phyloP scores from a whole-genome alignment of 176 grass and related monocot species.

The Eleusine coracana region DNA sequence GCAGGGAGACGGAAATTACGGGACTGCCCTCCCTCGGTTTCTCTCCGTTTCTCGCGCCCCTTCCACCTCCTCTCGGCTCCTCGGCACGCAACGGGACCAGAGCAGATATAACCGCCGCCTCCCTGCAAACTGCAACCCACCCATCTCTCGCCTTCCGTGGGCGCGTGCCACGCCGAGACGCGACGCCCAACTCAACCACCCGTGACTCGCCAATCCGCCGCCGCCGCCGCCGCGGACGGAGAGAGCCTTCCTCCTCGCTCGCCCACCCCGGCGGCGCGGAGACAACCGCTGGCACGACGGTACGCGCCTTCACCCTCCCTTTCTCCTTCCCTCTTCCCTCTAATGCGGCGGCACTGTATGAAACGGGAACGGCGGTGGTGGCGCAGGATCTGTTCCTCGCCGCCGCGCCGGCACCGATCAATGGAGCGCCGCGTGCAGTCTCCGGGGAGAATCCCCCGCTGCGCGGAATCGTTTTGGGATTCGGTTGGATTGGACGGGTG shows the following conservation, averaged over 20 bases:
- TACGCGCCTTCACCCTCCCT: not conserved
- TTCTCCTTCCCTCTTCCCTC: too few species aligned
- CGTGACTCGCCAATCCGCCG: not conserved
- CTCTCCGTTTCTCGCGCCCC: not conserved
- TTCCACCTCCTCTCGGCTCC: not conserved
- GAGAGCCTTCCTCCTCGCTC: not conserved
- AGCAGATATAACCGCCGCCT: constrained; percentile 14
- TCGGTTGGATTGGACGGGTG: not conserved
- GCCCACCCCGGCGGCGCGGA: not conserved
- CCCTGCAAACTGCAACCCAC: not conserved
- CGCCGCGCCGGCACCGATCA: not conserved
- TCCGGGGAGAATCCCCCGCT: not conserved
- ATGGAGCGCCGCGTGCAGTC: not conserved
- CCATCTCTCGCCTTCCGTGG: too few species aligned
- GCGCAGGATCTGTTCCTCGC: not conserved
- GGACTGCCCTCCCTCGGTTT: not conserved
- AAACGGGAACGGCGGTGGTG: not conserved
- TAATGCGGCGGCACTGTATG: not conserved
- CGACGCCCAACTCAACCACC: not conserved
- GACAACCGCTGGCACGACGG: not conserved
- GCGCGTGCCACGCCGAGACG: not conserved
- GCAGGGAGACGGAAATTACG: not conserved
- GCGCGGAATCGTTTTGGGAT: not conserved
- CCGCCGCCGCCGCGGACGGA: constrained; percentile 10
- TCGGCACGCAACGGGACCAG: not conserved